Conservation (phyloP, 257 asterid species). For the Rhazya stricta region DNA sequence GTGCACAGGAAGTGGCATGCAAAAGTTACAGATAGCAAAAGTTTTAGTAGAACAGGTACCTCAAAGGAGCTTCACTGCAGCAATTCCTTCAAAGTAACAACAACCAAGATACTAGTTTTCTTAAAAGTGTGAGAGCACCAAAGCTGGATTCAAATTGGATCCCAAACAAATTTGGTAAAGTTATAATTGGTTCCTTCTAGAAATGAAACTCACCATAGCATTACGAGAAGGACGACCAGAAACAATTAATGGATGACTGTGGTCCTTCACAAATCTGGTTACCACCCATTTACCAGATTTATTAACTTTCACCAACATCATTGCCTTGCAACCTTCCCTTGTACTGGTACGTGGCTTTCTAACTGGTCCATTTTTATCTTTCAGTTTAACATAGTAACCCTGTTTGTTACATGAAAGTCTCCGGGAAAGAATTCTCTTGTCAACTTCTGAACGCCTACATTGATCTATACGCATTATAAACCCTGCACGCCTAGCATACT, state of each 20-base stretch:
- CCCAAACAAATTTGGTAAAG: neutral
- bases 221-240: conserved; percentile 18
- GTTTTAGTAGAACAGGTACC: neutral
- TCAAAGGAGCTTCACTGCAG: neutral
- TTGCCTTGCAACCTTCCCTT: conserved; percentile 58
- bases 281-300: conserved; percentile 40
- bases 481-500: conserved; percentile 41
- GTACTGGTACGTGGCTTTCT: conserved; percentile 38
- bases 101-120: neutral
- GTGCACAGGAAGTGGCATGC: neutral
- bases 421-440: conserved; percentile 45
- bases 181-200: neutral
- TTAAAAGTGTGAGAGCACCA: neutral
- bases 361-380: conserved; percentile 27
- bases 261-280: conserved; percentile 37
- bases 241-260: conserved; percentile 29
- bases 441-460: conserved; percentile 46
- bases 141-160: neutral
- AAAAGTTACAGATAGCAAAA: neutral
- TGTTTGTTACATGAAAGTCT: conserved; percentile 48
- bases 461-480: conserved; percentile 48
- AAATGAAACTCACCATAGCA: conserved; percentile 23
- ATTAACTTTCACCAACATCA: conserved; percentile 42
- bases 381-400: conserved; percentile 41
- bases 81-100: neutral